A percentile compares a stretch with the other conserved stretches of the same genome.
Evolutionary conservation across 495 filamentous ascomycete species (phyloP).

Genomic region (Penicillium canescens): DNA sequence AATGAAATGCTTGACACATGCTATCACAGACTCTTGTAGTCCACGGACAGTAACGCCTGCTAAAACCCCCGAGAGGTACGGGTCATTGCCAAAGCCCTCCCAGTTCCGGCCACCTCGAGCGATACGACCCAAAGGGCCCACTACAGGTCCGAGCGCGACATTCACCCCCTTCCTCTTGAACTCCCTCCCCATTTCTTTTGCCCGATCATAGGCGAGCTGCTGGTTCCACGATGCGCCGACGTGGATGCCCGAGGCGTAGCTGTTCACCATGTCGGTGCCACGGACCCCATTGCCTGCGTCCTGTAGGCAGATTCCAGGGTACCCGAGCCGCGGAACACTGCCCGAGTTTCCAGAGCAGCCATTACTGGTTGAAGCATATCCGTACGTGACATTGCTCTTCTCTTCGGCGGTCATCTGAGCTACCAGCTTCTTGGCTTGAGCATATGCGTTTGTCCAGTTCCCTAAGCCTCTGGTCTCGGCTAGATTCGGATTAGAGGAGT

Average conservation of each 20-base stretch:
- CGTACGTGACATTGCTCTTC: too few relatives aligned
- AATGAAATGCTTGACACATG: neutral
- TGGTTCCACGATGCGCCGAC: conserved; percentile 61
- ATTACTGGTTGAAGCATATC: too few relatives aligned
- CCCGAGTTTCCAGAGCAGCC: too few relatives aligned
- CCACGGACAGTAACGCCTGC: conserved; percentile 63
- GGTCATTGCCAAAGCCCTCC: conserved; percentile 79
- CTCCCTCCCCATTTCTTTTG: conserved; percentile 55
- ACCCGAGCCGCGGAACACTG: too few relatives aligned
- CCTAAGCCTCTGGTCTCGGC: too few relatives aligned
- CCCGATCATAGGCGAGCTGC: conserved; percentile 49
- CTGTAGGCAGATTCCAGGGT: conserved; percentile 3
- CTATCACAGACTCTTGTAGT: conserved; percentile 51
- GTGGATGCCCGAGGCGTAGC: conserved; percentile 54
- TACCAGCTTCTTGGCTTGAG: too few relatives aligned
- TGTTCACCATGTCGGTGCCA: conserved; percentile 59
- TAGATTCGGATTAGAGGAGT: too few relatives aligned
- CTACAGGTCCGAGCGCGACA: conserved; percentile 59
- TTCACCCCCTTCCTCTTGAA: conserved; percentile 57
- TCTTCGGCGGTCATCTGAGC: too few relatives aligned
- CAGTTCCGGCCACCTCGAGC: conserved; percentile 82
- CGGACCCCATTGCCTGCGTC: too few relatives aligned
- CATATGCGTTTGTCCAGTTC: too few relatives aligned
- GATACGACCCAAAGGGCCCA: conserved; percentile 73
- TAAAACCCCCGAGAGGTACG: conserved; percentile 63